phyloP scores from a whole-genome alignment of 2,329 filamentous ascomycete genomes.

The Penicillium crustosum region DNA sequence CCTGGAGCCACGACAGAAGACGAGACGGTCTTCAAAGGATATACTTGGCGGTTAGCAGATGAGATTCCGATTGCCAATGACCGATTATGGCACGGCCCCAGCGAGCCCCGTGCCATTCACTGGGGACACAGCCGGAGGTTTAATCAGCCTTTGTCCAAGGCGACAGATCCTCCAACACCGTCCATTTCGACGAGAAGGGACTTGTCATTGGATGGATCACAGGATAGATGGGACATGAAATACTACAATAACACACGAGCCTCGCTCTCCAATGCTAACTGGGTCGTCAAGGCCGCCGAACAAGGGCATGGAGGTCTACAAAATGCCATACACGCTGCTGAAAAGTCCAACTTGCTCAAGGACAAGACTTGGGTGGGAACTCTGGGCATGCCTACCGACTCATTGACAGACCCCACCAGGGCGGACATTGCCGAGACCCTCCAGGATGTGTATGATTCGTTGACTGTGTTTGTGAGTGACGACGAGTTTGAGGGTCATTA shows the following conservation, averaged over 20 bases:
- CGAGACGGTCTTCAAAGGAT: conserved; percentile 41
- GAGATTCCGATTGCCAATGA: conserved; percentile 33
- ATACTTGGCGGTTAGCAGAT: conserved; percentile 28
- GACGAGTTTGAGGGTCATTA: conserved; percentile 94
- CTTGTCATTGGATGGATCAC: conserved; percentile 22
- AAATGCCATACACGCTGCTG: conserved; percentile 80
- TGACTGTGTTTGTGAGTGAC: conserved; percentile 82
- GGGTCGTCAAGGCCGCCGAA: conserved; percentile 78
- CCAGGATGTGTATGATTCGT: conserved; percentile 74
- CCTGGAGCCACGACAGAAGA: conserved; percentile 42
- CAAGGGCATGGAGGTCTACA: conserved; percentile 89
- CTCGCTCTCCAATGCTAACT: conserved; percentile 69
- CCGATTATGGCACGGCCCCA: conserved; percentile 40
- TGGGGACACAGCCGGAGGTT: conserved; percentile 68
- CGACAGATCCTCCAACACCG: conserved; percentile 54
- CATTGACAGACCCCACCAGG: conserved; percentile 71
- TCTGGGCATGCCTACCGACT: conserved; percentile 88
- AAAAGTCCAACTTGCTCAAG: conserved; percentile 64
- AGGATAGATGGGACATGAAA: conserved; percentile 11
- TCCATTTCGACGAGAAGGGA: conserved; percentile 59
- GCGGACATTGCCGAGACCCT: conserved; percentile 79
- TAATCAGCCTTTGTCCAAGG: conserved; percentile 77
- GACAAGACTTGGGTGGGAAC: conserved; percentile 87
- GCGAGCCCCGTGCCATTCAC: conserved; percentile 70
- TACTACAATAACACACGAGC: conserved; percentile 59